Evolutionary conservation across 2,329 filamentous ascomycete species (phyloP).

Genomic region (Kalmusia sp.): DNA sequence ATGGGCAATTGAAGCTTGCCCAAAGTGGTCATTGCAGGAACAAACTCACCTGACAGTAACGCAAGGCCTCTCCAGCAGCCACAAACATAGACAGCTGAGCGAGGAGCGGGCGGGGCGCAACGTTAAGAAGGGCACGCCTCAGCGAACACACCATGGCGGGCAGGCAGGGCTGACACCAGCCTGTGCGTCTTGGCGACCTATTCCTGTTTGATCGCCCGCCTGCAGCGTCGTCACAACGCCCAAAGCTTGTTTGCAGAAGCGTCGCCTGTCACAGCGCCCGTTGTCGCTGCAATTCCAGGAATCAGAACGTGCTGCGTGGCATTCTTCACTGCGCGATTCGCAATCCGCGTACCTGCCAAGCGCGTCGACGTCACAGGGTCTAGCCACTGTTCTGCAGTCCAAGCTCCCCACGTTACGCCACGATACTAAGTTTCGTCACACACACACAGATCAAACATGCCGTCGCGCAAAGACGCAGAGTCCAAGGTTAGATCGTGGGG

Average conservation of each 20-base stretch:
- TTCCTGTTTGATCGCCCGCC: slow-evolving; percentile 11
- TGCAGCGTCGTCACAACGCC: slow-evolving; percentile 4
- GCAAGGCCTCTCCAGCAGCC: not conserved
- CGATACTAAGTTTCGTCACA: not conserved
- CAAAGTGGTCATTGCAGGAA: not conserved
- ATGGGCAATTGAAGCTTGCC: slow-evolving; percentile 1
- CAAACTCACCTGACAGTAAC: not conserved
- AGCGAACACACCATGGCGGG: not conserved
- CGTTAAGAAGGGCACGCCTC: not conserved
- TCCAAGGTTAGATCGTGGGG: slow-evolving; percentile 72
- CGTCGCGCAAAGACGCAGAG: slow-evolving; percentile 60
- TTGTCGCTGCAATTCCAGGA: not conserved
- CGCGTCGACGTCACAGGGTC: slow-evolving; percentile 15
- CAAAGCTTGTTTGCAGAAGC: slow-evolving; percentile 2
- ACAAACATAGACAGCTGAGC: not conserved
- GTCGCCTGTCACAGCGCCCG: not conserved
- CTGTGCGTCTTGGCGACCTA: slow-evolving; percentile 11
- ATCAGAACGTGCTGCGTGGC: not conserved
- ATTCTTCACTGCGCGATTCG: not conserved
- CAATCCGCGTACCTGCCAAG: slow-evolving; percentile 14
- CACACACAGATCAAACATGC: slow-evolving; percentile 25
- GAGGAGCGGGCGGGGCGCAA: not conserved
- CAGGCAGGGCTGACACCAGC: slow-evolving; percentile 12
- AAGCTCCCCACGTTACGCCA: slow-evolving; percentile 2
- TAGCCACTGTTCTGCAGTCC: slow-evolving; percentile 8